Percentiles rank a stretch among this genome's conserved stretches.
These are phyloP conservation scores for Dissoconium aciculare DNA, from an alignment of 2,329 filamentous ascomycete species.

Conservation along the genomic window DNA sequence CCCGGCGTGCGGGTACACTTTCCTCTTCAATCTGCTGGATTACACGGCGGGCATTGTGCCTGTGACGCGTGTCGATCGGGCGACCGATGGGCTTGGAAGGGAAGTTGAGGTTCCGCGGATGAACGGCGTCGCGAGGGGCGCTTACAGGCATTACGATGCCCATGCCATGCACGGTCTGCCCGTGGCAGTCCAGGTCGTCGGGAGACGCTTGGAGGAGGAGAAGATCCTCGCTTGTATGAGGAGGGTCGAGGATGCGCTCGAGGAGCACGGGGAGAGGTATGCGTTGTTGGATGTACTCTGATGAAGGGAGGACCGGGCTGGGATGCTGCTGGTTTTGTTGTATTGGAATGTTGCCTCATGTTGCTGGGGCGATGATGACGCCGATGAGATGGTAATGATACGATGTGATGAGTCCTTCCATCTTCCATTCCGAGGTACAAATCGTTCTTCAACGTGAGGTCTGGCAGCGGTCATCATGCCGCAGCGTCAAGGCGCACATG, in stretches of 20 bases:
- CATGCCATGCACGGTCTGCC: slow-evolving; percentile 74
- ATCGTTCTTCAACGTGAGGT: too few species aligned
- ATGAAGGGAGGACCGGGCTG: too few species aligned
- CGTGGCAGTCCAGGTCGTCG: slow-evolving; percentile 72
- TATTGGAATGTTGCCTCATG: too few species aligned
- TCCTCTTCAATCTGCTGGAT: slow-evolving; percentile 82
- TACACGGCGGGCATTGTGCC: slow-evolving; percentile 74
- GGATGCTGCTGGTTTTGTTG: too few species aligned
- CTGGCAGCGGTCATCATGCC: too few species aligned
- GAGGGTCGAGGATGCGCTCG: slow-evolving; percentile 59
- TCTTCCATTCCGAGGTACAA: too few species aligned
- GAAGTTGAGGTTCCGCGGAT: slow-evolving; percentile 47
- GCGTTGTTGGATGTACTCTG: slow-evolving; percentile 34
- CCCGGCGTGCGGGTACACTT: slow-evolving; percentile 81
- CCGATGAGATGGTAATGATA: too few species aligned
- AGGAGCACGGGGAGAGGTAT: slow-evolving; percentile 36
- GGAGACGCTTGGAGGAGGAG: slow-evolving; percentile 67
- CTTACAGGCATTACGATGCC: slow-evolving; percentile 75
- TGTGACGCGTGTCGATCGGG: slow-evolving; percentile 65
- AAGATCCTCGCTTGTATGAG: slow-evolving; percentile 74
- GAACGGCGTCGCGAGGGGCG: slow-evolving; percentile 67
- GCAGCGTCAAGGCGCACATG: too few species aligned
- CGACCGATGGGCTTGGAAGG: slow-evolving; percentile 48
- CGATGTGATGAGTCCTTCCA: too few species aligned
- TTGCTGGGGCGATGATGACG: too few species aligned